Percentiles rank a stretch among this genome's conserved stretches.
These are phyloP conservation scores for Thoreauomyces humboldtii DNA, from an alignment of 192 early-diverging fungal genomes.

Conservation along the genomic window DNA sequence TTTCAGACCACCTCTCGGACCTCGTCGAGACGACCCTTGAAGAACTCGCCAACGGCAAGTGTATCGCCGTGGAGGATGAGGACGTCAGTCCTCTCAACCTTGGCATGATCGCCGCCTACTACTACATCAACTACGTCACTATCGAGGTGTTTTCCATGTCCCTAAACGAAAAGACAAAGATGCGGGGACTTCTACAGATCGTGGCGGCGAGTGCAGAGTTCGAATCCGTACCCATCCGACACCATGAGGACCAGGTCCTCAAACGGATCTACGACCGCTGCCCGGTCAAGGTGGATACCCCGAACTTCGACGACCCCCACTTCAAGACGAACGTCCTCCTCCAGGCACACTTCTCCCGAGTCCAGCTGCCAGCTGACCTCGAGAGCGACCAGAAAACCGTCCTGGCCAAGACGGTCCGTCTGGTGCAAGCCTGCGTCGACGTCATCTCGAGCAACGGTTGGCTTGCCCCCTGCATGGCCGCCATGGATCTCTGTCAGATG, in stretches of 20 bases:
- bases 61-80: slow-evolving; percentile 59
- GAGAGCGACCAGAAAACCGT: slow-evolving; percentile 84
- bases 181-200: slow-evolving; percentile 91
- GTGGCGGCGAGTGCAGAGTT: slow-evolving; percentile 92
- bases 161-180: slow-evolving; percentile 79
- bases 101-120: slow-evolving; percentile 97
- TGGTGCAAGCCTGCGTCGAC: slow-evolving; percentile 93
- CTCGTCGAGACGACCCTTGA: slow-evolving; percentile 88
- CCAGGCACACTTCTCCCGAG: slow-evolving; percentile 92
- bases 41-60: slow-evolving; percentile 85
- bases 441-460: slow-evolving; percentile 90
- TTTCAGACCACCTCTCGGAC: slow-evolving; percentile 92
- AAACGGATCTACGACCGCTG: slow-evolving; percentile 77
- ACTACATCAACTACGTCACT: slow-evolving; percentile 92
- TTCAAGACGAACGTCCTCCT: slow-evolving; percentile 90
- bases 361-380: slow-evolving; percentile 86
- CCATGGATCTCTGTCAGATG: slow-evolving; percentile 99
- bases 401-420: slow-evolving; percentile 65
- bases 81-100: slow-evolving; percentile 82
- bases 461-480: slow-evolving; percentile 81
- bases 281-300: slow-evolving; percentile 67
- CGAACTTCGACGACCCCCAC: slow-evolving; percentile 84
- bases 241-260: slow-evolving; percentile 84
- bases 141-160: slow-evolving; percentile 92
- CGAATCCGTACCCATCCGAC: slow-evolving; percentile 86